These are phyloP conservation scores for Globisporangium recalcitrans DNA, from an alignment of 352 stramenopile genomes.

Conservation along the genomic window DNA sequence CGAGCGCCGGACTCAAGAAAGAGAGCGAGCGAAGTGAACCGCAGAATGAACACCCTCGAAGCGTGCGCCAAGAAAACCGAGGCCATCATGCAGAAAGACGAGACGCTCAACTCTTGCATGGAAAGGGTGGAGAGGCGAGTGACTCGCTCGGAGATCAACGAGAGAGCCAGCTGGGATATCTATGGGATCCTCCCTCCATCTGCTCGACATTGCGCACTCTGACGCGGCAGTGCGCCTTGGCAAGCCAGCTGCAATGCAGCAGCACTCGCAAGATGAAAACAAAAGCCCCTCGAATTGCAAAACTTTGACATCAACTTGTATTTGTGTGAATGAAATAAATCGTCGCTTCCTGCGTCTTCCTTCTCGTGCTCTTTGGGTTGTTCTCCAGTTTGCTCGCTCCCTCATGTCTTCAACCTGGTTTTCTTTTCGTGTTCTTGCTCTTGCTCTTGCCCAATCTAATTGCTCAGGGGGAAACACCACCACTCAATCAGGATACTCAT, in stretches of 20 bases:
- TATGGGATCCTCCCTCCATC: neutral
- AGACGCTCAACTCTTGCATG: neutral
- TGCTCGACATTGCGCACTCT: neutral
- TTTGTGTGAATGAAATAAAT: conserved; percentile 12
- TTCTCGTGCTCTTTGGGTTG: neutral
- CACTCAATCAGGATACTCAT: conserved; percentile 9
- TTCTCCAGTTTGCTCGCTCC: neutral
- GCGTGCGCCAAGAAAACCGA: neutral
- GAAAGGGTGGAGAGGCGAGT: neutral
- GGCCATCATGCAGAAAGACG: neutral
- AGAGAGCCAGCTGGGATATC: neutral
- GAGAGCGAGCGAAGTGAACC: too few species aligned
- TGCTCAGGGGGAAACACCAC: neutral
- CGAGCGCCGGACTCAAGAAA: too few species aligned
- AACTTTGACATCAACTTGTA: conserved; percentile 11
- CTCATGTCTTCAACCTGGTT: neutral
- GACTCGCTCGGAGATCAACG: neutral
- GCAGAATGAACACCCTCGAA: too few species aligned
- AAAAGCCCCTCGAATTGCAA: neutral
- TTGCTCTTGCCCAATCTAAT: conserved; percentile 2
- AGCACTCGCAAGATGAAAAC: neutral
- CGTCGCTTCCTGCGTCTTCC: neutral
- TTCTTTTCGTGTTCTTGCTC: too few species aligned
- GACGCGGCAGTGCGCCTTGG: neutral
- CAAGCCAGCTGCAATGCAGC: neutral